Percentiles rank a stretch among this genome's conserved stretches.
phyloP scores from a whole-genome alignment of 768 basidiomycete genomes.

The Lactifluus pinguis region DNA sequence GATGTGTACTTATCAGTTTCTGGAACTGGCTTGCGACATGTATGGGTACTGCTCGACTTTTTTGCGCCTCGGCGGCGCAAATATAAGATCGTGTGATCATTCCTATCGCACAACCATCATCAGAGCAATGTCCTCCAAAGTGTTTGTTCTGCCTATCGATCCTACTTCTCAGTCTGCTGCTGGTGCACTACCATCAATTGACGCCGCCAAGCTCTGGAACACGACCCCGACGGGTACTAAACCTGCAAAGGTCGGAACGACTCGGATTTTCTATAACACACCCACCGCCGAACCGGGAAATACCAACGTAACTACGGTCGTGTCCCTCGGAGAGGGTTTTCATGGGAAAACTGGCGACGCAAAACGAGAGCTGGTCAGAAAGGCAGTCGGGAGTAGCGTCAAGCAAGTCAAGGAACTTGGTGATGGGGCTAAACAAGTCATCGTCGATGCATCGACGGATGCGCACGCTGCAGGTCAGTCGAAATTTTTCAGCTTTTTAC shows the following conservation, averaged over 20 bases:
- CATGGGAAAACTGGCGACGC: conserved; percentile 33
- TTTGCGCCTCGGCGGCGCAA: conserved; percentile 2
- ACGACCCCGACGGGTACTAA: conserved; percentile 35
- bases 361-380: conserved; percentile 59
- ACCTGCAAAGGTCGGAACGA: conserved; percentile 50
- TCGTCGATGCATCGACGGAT: conserved; percentile 55
- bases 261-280: conserved; percentile 54
- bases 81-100: conserved; percentile 17
- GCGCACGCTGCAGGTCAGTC: conserved; percentile 68
- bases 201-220: conserved; percentile 45
- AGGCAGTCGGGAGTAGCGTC: conserved; percentile 62
- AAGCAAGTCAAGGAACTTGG: conserved; percentile 53
- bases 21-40: background rate
- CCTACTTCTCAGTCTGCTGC: conserved; percentile 30
- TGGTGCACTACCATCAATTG: conserved; percentile 28
- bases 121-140: conserved; percentile 39
- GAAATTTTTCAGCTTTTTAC: background rate
- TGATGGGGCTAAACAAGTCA: conserved; percentile 50
- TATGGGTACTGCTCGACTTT: background rate
- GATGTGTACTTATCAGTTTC: background rate
- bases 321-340: conserved; percentile 52
- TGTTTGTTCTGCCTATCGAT: conserved; percentile 52
- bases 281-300: conserved; percentile 27
- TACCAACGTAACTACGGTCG: conserved; percentile 40
- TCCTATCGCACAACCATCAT: background rate